Percentiles rank a stretch among this genome's conserved stretches.
phyloP scores from a whole-genome alignment of 169 alveolate genomes.

The Blepharisma undulans region DNA sequence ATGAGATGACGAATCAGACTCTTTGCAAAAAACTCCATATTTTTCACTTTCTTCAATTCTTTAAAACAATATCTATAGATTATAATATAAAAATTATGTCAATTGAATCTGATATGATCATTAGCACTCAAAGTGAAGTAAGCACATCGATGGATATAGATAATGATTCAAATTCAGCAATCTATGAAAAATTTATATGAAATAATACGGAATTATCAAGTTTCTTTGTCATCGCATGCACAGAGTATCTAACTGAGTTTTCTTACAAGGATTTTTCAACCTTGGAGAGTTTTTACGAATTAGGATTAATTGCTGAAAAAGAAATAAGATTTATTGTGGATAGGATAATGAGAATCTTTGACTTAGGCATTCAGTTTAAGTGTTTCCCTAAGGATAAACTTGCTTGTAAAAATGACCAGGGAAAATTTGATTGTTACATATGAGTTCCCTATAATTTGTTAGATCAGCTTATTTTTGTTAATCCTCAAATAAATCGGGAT shows the following conservation, averaged over 20 bases:
- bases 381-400: neutral
- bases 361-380: neutral
- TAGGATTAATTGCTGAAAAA: neutral
- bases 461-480: neutral
- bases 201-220: neutral
- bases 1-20: no score
- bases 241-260: neutral
- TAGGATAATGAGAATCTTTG: neutral
- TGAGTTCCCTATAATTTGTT: neutral
- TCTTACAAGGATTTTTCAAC: no score
- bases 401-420: neutral
- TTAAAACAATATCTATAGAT: no score
- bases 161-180: neutral
- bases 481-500: neutral
- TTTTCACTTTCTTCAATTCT: no score
- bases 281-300: neutral
- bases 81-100: neutral
- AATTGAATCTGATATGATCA: neutral
- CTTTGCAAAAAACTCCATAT: no score
- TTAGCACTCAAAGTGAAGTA: neutral
- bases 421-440: neutral
- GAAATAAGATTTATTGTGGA: neutral
- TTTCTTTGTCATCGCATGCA: neutral
- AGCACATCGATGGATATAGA: neutral
- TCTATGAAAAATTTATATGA: neutral